Evolutionary conservation across 106 monocot species (phyloP), one percentile per base, ranked within the genome.

Genomic region (Gastrodia elata): DNA sequence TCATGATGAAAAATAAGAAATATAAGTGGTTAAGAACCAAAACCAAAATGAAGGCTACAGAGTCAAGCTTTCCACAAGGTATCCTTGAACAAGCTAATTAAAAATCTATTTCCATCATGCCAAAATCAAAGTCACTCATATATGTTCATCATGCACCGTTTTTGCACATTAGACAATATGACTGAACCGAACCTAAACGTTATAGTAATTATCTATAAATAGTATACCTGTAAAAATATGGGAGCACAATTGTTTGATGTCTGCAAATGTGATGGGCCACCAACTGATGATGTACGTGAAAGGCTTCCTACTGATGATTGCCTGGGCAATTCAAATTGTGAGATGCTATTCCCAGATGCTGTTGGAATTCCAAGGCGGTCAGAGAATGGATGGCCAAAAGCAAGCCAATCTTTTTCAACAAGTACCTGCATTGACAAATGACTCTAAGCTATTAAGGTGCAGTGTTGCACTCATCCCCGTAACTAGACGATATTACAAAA

Each of bases 361-460:
- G 90, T 88, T 77, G 93, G 90, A 65, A 93, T 43, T 39, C 93
- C 97, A 86, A 93, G 83, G 16, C 97, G 88, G 15, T 98, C 97
- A 64, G 97, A 81, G 79, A 98, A 98, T 79, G 97, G 97, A 86
- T 98, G 97, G 52, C 97, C 97, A 83, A 98, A 98, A 72, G 97
- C 88, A 71, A 98, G 82, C 97, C 97, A 98, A 73, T 98, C 97
- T 76, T 98, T 98, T 74, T 98, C 97, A 22, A 98, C 87, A 48
- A 98, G 88, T 11, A 90, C 93, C 97, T 98, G 68, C 8, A 78
- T 67, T 36, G 37, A 69, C n/a, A n/a, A n/a, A 40, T 9, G 13
- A 40, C 16, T 37, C 34, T 16, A 41, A 69, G 25, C 33, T 25
- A 6, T 25, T 39, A 69, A 41, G 25, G 7, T n/a, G n/a, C n/a